A percentile compares a stretch with the other conserved stretches of the same genome.
phyloP scores from a whole-genome alignment of 2,329 filamentous ascomycete genomes.

The Juglanconis sp. region DNA sequence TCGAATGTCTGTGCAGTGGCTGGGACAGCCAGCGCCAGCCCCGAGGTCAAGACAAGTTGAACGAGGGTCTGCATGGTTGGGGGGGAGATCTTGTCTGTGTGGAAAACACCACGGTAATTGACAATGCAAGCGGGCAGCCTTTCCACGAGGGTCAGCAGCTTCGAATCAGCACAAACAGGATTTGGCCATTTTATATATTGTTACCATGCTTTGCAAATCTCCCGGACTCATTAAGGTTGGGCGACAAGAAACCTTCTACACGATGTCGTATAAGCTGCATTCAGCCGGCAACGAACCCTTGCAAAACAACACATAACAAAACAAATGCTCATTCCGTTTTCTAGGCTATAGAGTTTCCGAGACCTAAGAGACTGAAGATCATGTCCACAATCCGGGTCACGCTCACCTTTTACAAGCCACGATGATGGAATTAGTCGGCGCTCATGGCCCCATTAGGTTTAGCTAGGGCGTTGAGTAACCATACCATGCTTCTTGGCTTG shows the following conservation, averaged over 20 bases:
- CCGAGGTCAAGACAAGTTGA: background rate
- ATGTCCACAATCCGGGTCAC: background rate
- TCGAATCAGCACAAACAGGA: too few species aligned
- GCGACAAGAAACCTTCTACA: too few species aligned
- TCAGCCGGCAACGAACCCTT: background rate
- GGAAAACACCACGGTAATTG: background rate
- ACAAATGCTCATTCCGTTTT: background rate
- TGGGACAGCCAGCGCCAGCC: slow-evolving; percentile 52
- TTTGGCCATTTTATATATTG: too few species aligned
- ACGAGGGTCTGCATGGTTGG: background rate
- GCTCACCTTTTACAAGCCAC: background rate
- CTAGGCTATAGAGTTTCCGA: background rate
- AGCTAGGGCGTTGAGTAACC: slow-evolving; percentile 3
- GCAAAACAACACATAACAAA: background rate
- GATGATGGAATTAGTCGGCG: background rate
- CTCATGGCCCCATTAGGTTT: slow-evolving; percentile 16
- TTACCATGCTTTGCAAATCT: too few species aligned
- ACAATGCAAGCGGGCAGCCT: background rate
- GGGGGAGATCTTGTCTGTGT: background rate
- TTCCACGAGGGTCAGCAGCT: too few species aligned
- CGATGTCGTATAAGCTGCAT: background rate
- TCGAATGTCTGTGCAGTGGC: slow-evolving; percentile 35
- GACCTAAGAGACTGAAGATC: background rate
- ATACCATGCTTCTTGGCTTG: background rate
- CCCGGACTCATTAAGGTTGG: too few species aligned